Conservation (phyloP, 768 basidiomycete species). For the Xerocomellus chrysenteron region DNA sequence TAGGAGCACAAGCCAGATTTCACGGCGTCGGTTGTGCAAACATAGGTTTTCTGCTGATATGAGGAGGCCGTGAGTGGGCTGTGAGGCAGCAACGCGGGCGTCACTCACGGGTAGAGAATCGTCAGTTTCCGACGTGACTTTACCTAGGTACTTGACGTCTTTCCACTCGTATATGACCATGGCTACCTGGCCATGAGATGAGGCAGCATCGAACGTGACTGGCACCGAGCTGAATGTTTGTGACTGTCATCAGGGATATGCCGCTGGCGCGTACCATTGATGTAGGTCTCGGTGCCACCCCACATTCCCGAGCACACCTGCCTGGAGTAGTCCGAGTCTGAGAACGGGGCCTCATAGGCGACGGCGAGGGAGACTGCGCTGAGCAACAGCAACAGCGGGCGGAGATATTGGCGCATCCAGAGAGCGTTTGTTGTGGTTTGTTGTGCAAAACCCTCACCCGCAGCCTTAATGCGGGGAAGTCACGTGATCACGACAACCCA, state of each 20-base stretch:
- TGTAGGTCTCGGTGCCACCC: conserved; percentile 72
- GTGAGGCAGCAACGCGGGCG: conserved; percentile 6
- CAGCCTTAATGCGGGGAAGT: conserved; percentile 11
- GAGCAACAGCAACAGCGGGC: conserved; percentile 24
- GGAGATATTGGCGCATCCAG: conserved; percentile 27
- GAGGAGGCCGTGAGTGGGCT: conserved; percentile 16
- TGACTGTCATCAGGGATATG: conserved; percentile 5
- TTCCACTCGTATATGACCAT: conserved; percentile 97
- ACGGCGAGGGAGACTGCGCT: conserved; percentile 35
- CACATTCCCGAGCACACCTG: conserved; percentile 98
- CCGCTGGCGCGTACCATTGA: conserved; percentile 61
- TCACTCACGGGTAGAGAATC: conserved; percentile 64
- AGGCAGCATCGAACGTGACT: conserved; percentile 71
- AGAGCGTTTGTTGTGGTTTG: conserved; percentile 30
- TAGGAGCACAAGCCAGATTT: conserved; percentile 65
- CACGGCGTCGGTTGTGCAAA: conserved; percentile 86
- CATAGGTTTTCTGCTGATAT: conserved; percentile 79
- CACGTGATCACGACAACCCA: conserved; percentile 25
- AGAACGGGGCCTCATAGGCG: conserved; percentile 64
- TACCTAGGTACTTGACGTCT: conserved; percentile 83
- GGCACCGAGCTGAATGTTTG: conserved; percentile 21
- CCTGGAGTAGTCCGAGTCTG: conserved; percentile 77
- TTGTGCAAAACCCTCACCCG: conserved; percentile 15
- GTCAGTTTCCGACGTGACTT: conserved; percentile 51
- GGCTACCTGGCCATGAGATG: conserved; percentile 84